Evolutionary conservation across 495 filamentous ascomycete species (phyloP), one percentile per base, ranked within the genome.

Genomic region (Hypoxylon fuscum): DNA sequence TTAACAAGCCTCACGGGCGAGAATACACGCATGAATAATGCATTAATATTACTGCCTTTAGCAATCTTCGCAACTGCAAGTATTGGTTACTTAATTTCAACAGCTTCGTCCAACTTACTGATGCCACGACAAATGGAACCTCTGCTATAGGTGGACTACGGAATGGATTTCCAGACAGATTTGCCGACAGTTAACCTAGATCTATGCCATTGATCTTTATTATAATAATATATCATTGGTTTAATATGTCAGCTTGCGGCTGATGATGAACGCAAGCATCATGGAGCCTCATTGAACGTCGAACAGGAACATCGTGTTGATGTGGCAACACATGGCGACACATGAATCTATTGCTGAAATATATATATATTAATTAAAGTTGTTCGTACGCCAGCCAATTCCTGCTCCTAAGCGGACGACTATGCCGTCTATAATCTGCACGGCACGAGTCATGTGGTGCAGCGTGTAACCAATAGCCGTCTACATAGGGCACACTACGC

Each of bases 401-500:
- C 57, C 31, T 25, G 32, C 21, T 20, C 23, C 41, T 22, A 25
- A 22, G 31, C 29, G 44, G 43, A 55, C 32, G 49, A 17, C 37
- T 54, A 23, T 41, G 37, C 42, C 59, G 49, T 53, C 61, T 34
- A 45, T 50, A 21, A 35, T 47, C 54, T 42, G 47, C 54, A 27
- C 27, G 54, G 53, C 43, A 57, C 45, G 57, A 62, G 42, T 58
- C 23, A 57, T 62, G 63, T 62, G 37, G 63, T 66, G 63, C 57
- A 61, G 63, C 63, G 57, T 66, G 63, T 61, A 56, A 59, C 57
- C 52, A 66, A 58, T 55, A 51, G 49, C 34, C n/a, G 29, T 55
- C 55, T 27, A 29, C 20, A 42, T 38, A 50, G 31, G 45, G 46
- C 15, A 54, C 15, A 22, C 32, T 44, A 44, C 49, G 27, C 40